Evolutionary conservation across 352 stramenopile species (phyloP).

Genomic region (Pythium grandisporangium): DNA sequence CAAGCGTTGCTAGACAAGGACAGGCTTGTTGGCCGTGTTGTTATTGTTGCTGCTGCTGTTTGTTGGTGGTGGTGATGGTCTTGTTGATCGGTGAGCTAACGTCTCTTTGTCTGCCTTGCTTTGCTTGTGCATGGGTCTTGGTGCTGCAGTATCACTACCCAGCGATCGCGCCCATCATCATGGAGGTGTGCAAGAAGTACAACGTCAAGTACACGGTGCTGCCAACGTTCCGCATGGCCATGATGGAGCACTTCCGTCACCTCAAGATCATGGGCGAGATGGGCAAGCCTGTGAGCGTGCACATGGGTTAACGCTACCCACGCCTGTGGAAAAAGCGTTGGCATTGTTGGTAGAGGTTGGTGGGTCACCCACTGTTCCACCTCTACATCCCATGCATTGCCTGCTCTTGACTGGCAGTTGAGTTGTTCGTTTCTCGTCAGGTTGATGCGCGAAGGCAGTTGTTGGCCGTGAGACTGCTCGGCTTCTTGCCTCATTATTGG

Average conservation of each 20-base stretch:
- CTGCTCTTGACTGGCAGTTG: too few species aligned
- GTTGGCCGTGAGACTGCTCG: too few species aligned
- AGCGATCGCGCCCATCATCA: constrained; percentile 89
- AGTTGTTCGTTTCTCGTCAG: too few species aligned
- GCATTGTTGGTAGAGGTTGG: too few species aligned
- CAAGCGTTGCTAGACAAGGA: background rate
- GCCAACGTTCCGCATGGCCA: constrained; percentile 66
- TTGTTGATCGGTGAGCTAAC: background rate
- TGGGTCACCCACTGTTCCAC: too few species aligned
- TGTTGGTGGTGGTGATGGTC: background rate
- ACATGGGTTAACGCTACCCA: constrained; percentile 77
- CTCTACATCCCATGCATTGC: too few species aligned
- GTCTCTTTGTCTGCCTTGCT: too few species aligned
- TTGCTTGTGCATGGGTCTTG: background rate
- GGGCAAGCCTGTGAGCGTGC: constrained; percentile 65
- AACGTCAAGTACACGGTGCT: constrained; percentile 90
- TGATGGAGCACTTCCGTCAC: constrained; percentile 83
- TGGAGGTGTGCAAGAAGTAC: constrained; percentile 90
- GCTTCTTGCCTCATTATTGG: too few species aligned
- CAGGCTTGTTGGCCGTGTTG: too few species aligned
- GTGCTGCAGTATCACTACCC: constrained; percentile 85
- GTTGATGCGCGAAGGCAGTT: too few species aligned
- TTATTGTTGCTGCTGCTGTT: too few species aligned
- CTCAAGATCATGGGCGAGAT: constrained; percentile 85
- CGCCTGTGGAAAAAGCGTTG: too few species aligned